Evolutionary conservation across 345 rosid genomes (phyloP).

Genomic region (Aethionema arabicum): DNA sequence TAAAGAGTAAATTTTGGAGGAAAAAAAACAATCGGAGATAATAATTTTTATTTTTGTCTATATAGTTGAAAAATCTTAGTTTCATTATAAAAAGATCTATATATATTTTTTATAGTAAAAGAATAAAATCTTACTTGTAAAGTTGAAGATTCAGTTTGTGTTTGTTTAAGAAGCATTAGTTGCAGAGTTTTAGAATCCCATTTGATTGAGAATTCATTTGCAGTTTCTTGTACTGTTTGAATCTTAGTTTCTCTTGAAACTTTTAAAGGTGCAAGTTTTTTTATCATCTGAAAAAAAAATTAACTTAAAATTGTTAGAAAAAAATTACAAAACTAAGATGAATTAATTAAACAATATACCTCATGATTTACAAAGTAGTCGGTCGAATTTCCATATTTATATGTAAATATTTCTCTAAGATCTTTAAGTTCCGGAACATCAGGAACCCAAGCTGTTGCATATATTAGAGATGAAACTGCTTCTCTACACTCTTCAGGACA

Average conservation of each 20-base stretch:
- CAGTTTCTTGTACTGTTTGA: slow-evolving; percentile 54
- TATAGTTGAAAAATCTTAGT: too few relatives aligned
- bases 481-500: slow-evolving; percentile 85
- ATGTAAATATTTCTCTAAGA: slow-evolving; percentile 52
- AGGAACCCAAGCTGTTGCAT: slow-evolving; percentile 83
- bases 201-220: slow-evolving; percentile 51
- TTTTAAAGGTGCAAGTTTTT: not conserved
- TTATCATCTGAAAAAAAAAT: too few relatives aligned
- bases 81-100: too few relatives aligned
- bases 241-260: slow-evolving; percentile 57
- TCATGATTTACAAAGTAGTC: slow-evolving; percentile 50
- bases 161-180: slow-evolving; percentile 48
- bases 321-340: not conserved
- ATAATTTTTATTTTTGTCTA: too few relatives aligned
- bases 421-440: slow-evolving; percentile 78
- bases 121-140: slow-evolving; percentile 18
- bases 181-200: slow-evolving; percentile 70
- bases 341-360: slow-evolving; percentile 38
- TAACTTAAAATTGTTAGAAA: too few relatives aligned
- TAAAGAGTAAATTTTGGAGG: too few relatives aligned
- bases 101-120: too few relatives aligned
- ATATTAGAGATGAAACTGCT: slow-evolving; percentile 65
- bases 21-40: too few relatives aligned
- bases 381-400: slow-evolving; percentile 54
- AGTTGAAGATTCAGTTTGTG: slow-evolving; percentile 4